Percentiles rank a stretch among this genome's conserved stretches.
phyloP scores from a whole-genome alignment of 192 early-diverging fungal species.

The Coemansia sp. region DNA sequence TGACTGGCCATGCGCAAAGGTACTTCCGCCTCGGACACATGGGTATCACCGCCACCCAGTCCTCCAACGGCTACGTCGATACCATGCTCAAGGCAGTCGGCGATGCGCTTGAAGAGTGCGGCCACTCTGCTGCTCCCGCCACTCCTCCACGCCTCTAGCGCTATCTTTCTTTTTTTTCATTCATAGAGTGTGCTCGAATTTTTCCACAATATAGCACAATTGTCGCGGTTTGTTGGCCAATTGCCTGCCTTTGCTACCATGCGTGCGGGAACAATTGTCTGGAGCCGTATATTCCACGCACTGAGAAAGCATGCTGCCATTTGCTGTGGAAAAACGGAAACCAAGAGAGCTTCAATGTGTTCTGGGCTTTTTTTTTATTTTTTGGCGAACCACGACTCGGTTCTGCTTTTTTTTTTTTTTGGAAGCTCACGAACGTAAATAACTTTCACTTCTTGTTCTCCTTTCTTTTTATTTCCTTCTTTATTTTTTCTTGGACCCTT shows the following conservation, averaged over 20 bases:
- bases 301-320: too few species aligned
- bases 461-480: neutral
- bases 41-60: slow-evolving; percentile 75
- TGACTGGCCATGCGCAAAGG: slow-evolving; percentile 71
- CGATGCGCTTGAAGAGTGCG: slow-evolving; percentile 59
- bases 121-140: slow-evolving; percentile 20
- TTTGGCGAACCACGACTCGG: slow-evolving; percentile 27
- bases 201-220: neutral
- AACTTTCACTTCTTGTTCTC: neutral
- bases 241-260: too few species aligned
- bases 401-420: slow-evolving; percentile 2
- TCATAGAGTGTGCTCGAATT: neutral
- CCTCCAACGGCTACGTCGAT: slow-evolving; percentile 62
- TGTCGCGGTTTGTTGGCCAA: too few species aligned
- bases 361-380: neutral
- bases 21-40: slow-evolving; percentile 96
- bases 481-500: slow-evolving; percentile 12
- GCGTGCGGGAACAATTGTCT: too few species aligned
- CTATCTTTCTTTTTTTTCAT: neutral
- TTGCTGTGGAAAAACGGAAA: too few species aligned
- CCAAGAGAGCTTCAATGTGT: too few species aligned
- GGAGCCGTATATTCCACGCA: too few species aligned
- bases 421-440: neutral
- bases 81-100: slow-evolving; percentile 64
- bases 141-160: slow-evolving; percentile 41